Percentiles rank a stretch among this genome's conserved stretches.
Conservation (phyloP, 495 filamentous ascomycete species). For the Sphaerosporella brunnea region DNA sequence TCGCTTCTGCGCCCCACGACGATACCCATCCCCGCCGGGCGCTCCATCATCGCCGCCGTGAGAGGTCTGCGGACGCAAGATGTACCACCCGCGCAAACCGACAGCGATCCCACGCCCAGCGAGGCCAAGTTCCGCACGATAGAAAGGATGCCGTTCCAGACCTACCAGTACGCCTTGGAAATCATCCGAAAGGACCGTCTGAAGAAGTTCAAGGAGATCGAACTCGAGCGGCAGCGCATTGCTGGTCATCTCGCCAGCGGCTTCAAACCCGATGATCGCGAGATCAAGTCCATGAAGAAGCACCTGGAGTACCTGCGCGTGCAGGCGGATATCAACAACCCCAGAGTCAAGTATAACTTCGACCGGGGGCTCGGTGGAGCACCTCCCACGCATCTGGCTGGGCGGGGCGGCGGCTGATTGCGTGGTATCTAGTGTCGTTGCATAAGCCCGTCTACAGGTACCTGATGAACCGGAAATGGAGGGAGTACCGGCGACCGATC, state of each 20-base stretch:
- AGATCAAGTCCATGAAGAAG: conserved; percentile 50
- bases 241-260: conserved; percentile 39
- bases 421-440: conserved; percentile 35
- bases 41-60: conserved; percentile 30
- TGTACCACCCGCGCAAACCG: background rate
- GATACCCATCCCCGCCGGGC: conserved; percentile 27
- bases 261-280: conserved; percentile 7
- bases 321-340: conserved; percentile 87
- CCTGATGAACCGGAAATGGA: conserved; percentile 76
- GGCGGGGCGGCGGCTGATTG: conserved; percentile 1
- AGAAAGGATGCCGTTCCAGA: conserved; percentile 73
- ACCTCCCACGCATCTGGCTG: background rate
- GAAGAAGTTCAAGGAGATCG: conserved; percentile 56
- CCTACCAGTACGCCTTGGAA: conserved; percentile 87
- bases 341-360: conserved; percentile 79
- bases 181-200: conserved; percentile 61
- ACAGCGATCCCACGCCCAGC: no score
- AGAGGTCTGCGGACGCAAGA: conserved; percentile 17
- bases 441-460: conserved; percentile 89
- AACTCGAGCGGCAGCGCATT: conserved; percentile 41
- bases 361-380: conserved; percentile 72
- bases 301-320: conserved; percentile 72
- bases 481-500: conserved; percentile 52
- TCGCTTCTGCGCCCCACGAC: conserved; percentile 16
- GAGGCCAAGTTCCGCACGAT: conserved; percentile 33